phyloP scores from a whole-genome alignment of 1,284 basidiomycete species.

The Ustilago sp. region DNA sequence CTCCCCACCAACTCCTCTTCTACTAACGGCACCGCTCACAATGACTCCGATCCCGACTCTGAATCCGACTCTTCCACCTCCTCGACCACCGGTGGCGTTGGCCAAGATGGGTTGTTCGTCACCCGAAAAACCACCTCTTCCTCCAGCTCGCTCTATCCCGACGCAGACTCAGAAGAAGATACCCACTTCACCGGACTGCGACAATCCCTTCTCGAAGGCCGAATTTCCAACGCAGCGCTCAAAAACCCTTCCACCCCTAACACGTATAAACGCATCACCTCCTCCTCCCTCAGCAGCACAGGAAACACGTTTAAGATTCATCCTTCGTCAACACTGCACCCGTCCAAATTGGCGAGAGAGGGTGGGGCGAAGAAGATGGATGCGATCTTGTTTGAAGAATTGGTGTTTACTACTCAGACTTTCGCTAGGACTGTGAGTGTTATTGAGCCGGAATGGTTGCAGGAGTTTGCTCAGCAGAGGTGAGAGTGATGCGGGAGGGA shows the following conservation, averaged over 20 bases:
- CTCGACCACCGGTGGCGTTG: neutral
- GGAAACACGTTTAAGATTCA: slow-evolving; percentile 61
- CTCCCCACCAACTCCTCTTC: slow-evolving; percentile 7
- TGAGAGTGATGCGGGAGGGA: neutral
- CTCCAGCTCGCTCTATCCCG: neutral
- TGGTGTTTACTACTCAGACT: slow-evolving; percentile 65
- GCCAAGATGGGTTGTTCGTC: slow-evolving; percentile 31
- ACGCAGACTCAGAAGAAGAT: slow-evolving; percentile 22
- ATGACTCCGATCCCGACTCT: slow-evolving; percentile 12
- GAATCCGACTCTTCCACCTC: slow-evolving; percentile 1
- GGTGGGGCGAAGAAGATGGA: slow-evolving; percentile 20
- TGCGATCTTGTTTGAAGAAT: slow-evolving; percentile 66
- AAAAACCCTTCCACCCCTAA: slow-evolving; percentile 54
- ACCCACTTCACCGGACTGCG: slow-evolving; percentile 46
- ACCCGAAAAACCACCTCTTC: slow-evolving; percentile 21
- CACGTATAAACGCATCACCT: slow-evolving; percentile 50
- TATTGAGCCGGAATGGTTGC: slow-evolving; percentile 64
- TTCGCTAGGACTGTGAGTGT: slow-evolving; percentile 64
- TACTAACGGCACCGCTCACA: neutral
- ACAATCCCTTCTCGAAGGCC: slow-evolving; percentile 51
- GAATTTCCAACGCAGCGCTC: slow-evolving; percentile 53
- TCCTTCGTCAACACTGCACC: slow-evolving; percentile 59
- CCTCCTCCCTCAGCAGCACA: slow-evolving; percentile 19
- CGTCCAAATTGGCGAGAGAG: slow-evolving; percentile 36
- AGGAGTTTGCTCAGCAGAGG: slow-evolving; percentile 32